phyloP scores from a whole-genome alignment of 441 rosid species.

The Pelargonium fulgidum region DNA sequence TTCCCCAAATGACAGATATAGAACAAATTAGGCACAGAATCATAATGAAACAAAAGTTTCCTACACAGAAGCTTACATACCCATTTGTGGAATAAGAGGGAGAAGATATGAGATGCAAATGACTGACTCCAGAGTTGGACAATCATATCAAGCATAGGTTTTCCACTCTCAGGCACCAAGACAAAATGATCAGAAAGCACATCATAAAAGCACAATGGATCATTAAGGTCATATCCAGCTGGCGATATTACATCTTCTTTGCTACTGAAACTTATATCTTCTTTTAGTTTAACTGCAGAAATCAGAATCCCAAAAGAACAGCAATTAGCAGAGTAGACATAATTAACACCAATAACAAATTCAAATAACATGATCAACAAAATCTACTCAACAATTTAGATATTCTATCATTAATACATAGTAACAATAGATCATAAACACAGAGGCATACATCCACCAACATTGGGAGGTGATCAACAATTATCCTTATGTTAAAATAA shows the following conservation, averaged over 20 bases:
- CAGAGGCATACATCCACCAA: neutral
- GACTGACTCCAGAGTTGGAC: constrained; percentile 97
- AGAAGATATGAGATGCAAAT: constrained; percentile 81
- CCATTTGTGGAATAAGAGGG: constrained; percentile 92
- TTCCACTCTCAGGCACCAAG: constrained; percentile 54
- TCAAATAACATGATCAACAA: neutral
- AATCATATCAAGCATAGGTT: constrained; percentile 70
- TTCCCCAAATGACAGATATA: constrained; percentile 1
- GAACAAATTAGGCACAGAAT: neutral
- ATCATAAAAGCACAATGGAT: constrained; percentile 68
- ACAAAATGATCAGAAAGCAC: constrained; percentile 87
- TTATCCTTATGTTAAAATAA: neutral
- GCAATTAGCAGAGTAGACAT: neutral
- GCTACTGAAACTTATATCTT: constrained; percentile 67
- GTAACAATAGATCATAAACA: neutral
- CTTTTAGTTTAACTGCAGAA: constrained; percentile 32
- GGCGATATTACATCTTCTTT: constrained; percentile 56
- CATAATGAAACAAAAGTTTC: constrained; percentile 3
- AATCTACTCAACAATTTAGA: neutral
- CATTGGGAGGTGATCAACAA: neutral
- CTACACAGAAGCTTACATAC: constrained; percentile 32
- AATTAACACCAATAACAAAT: constrained; percentile 2
- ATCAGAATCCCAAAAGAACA: constrained; percentile 9
- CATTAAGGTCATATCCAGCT: constrained; percentile 33
- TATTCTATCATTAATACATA: constrained; percentile 3